Conservation (phyloP, 495 filamentous ascomycete species). For the Terfezia boudieri region DNA sequence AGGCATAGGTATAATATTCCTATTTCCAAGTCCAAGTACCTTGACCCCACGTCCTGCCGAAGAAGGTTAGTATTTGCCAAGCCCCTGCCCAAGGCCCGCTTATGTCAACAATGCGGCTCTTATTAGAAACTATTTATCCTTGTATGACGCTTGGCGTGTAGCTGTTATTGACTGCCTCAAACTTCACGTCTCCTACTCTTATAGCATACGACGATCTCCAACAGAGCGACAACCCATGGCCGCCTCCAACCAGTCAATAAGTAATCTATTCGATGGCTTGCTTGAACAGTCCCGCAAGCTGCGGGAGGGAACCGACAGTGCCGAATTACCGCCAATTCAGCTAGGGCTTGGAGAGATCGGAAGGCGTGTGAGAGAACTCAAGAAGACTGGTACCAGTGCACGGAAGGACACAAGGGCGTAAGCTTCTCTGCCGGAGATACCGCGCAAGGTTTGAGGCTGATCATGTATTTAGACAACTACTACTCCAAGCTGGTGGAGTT, state of each 20-base stretch:
- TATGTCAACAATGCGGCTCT: too few species aligned
- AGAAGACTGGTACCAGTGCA: constrained; percentile 8
- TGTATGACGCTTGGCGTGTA: too few species aligned
- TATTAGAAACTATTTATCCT: too few species aligned
- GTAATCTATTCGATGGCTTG: constrained; percentile 16
- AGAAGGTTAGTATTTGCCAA: too few species aligned
- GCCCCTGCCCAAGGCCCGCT: too few species aligned
- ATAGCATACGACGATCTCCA: neutral
- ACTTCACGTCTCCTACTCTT: neutral
- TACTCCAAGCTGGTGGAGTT: constrained; percentile 15
- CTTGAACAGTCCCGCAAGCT: constrained; percentile 20
- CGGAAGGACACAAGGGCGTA: constrained; percentile 18
- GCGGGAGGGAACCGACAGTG: constrained; percentile 17
- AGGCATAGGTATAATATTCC: too few species aligned
- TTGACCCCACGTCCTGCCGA: too few species aligned
- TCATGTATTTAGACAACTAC: constrained; percentile 10
- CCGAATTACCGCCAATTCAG: constrained; percentile 17
- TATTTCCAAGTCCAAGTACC: too few species aligned
- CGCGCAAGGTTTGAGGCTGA: neutral
- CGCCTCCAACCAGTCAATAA: constrained; percentile 8
- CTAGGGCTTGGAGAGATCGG: constrained; percentile 19
- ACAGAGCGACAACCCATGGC: constrained; percentile 6
- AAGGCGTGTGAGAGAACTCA: constrained; percentile 16
- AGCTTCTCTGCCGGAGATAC: neutral
- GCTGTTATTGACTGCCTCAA: neutral